Base-by-base conservation (phyloP, 1,284 basidiomycete species). In the Athelia sp. region DNA sequence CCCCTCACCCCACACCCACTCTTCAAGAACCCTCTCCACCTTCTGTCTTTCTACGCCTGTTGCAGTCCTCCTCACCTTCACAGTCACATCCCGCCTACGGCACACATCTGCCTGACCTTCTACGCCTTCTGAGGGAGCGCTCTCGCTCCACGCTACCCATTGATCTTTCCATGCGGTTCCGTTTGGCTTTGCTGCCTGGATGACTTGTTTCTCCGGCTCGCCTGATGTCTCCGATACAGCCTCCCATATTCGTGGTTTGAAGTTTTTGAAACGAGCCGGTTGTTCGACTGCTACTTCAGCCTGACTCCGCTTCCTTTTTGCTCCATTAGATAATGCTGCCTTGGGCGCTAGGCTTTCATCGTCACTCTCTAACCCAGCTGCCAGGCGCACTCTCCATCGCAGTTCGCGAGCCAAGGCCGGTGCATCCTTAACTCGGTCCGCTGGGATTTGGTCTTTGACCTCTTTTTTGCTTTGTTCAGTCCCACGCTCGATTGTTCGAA, bases 401-500 rank as follows among this genome's bases (percentile, higher is more conserved):
- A 96, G 69, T 62, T 96, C 93, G 54, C 90, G 73, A 6, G 90
- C 89, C 47, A 93, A 63, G 1, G 81, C 82, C 2, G 84, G 70
- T 4, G 88, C 78, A 63, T 96, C 92, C 59, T 87, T 87, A 44
- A 93, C 76, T 45, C 82, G 77, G 52, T 93, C 90, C n/a, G 64
- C 60, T 1, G 93, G 93, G 14, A 96, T 81, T 50, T 89, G 81
- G 47, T 93, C 90, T 60, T 79, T 85, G 1, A 83, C 80, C 55
- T 90, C 81, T 58, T 82, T 84, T 61, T 84, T 85, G 13, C 74
- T 76, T 43, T 72, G 65, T 32, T 84, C 81, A 50, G 75, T 68
- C 52, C 82, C 78, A 52, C 78, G 69, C 57, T 94, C 89, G 56
- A 93, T 74, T 2, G 74, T 69, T 17, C 82, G 79, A 2, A 73